Evolutionary conservation across 2,329 filamentous ascomycete species (phyloP), one percentile per base, ranked within the genome.

Genomic region (Aspergillus proliferans): DNA sequence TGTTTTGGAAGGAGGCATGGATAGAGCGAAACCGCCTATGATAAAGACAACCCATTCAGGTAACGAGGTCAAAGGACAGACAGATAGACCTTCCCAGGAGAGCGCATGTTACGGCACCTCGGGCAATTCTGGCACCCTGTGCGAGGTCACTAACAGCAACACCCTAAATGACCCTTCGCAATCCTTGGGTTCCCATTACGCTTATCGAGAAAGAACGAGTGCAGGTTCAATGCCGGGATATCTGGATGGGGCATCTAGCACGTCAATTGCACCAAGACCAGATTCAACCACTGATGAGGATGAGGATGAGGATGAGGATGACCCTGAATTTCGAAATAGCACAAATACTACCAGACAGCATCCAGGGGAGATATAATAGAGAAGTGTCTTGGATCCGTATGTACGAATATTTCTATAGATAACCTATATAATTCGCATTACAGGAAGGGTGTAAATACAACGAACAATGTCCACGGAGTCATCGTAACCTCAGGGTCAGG

Each of bases 11-110:
- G 71, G 76, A 39, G 78, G 76, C n/a, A 67, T 70, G 1, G 90
- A 95, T 61, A 80, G 86, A 9, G 88, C 88, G 0, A 81, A 84
- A 55, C 76, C 76, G 38, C 71, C 80, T 21, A 68, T 75, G 43
- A 73, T 78, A 55, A 74, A 73, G 2, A 82, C 85, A 0, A 80
- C 78, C 39, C 72, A 75, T 48, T 76, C 83, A n/a, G 87, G 87
- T 7, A 76, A 79, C 38, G 86, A 91, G 46, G 69, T 86, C 78
- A 15, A 79, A 75, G 64, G 60, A 10, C 65, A 69, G 43, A 54
- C 51, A 9, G 51, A 50, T 44, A 19, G 41, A 43, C 47, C 38
- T 21, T 15, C 12, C 19, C 18, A 40, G 9, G 15, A 40, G 18
- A 14, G 15, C 18, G 14, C 36, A 15, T 6, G 7, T 39, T n/a